Evolutionary conservation across 148 eudicot genomes (phyloP), one percentile per base, ranked within the genome.

Genomic region (Rhododendron vialii): DNA sequence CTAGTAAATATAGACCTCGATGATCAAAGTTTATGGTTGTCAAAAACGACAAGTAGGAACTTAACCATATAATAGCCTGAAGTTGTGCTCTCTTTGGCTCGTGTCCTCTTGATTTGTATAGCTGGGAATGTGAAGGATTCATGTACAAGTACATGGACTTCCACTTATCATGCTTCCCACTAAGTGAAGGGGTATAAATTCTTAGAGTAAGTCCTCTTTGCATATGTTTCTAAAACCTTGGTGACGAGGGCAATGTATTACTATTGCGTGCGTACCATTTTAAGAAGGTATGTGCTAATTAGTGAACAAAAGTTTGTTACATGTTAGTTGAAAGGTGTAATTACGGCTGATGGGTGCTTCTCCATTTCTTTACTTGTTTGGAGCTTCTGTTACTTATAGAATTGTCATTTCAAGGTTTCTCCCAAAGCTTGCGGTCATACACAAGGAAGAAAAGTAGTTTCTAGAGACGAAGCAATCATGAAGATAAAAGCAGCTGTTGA

Each of bases 341-440:
- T 83, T 47, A n/a, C 3, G 3, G 3, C 48, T 59, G 30, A 2
- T 82, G 5, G 18, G 33, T 13, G 38, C 12, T 84, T 20, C 50
- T 84, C 18, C 20, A 84, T 26, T 61, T 57, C 69, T 15, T 78
- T 59, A 28, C 10, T 35, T 24, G 48, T 35, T 48, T 69, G n/a
- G 15, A 59, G 83, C 61, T 79, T 84, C 20, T 84, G 67, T 83
- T 89, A 86, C 85, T 86, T 80, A 83, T 87, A 69, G 11, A 88
- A 69, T 11, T 80, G 5, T 83, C 43, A 78, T 88, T 61, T 86
- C 86, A 87, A 96, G 99, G 98, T 95, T 50, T 94, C 99, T 85
- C 99, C 99, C 12, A 96, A 96, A 92, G 99, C 99, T 85, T 96
- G 99, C 85, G 99, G 99, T 88, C 99, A 96, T 84, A 96, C 98